Evolutionary conservation across 768 basidiomycete genomes (phyloP), one percentile per base, ranked within the genome.

Genomic region (Suillus weaverae): DNA sequence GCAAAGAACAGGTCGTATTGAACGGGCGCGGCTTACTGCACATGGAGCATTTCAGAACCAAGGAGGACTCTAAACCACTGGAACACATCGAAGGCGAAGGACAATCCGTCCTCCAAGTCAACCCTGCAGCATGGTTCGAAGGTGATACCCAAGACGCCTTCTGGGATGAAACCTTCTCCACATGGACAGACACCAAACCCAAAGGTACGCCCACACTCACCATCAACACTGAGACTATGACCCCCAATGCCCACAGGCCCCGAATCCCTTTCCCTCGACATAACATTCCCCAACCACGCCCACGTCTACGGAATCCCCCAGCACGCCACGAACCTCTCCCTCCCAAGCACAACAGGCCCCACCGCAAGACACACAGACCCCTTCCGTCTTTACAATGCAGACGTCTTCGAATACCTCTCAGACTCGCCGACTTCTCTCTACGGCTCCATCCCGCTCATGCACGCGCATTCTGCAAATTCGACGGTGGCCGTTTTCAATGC

Each of bases 251-350:
- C 48, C 51, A 22, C 20, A 98, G 97, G 97, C 14, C 97, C 97
- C 36, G 95, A 99, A 77, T 95, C 93, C 0, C 84, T 98, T 63
- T 94, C 91, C 0, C 74, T 99, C 65, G 97, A 99, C 70, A 90
- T 99, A 70, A 86, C 86, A 60, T 99, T 99, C 84, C 97, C 97
- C 0, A 90, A 87, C 64, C 94, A 95, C 64, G 88, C 87, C 36
- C 90, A 93, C 56, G 89, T 98, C 64, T 99, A 95, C 70, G 97
- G 97, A 63, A 96, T 99, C 50, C 96, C 97, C 16, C 94, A 99
- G 76, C 97, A 95, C 68, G 97, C 97, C 16, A 94, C 97, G 3
- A 86, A 87, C 30, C 83, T 99, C 48, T 91, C 91, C 32, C 86
- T 99, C 7, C 96, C 95, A 11, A 86, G 91, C 5, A 99, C 97